Percentiles rank a stretch among this genome's conserved stretches.
These are phyloP conservation scores for Viola pubescens DNA, from an alignment of 441 rosid genomes.

Conservation along the genomic window DNA sequence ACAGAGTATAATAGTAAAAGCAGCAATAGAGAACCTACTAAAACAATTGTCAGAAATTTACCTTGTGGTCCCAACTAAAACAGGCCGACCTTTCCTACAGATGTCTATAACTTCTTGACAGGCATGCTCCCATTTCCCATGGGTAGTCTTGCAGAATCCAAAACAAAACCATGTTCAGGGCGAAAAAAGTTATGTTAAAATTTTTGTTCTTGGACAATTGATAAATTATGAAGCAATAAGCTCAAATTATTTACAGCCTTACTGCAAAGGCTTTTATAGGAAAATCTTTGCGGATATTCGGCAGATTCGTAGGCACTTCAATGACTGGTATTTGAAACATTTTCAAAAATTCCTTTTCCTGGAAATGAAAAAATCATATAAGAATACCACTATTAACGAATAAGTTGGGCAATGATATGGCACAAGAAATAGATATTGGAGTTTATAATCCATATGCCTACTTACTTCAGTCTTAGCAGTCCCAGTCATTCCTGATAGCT, in stretches of 20 bases:
- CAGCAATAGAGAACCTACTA: no score
- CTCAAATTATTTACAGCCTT: conserved; percentile 20
- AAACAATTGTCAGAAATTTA: conserved; percentile 17
- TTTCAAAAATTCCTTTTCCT: conserved; percentile 94
- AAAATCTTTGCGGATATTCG: conserved; percentile 83
- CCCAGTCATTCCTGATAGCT: conserved; percentile 98
- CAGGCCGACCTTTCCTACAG: conserved; percentile 92
- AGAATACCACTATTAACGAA: conserved; percentile 2
- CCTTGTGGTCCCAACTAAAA: conserved; percentile 98
- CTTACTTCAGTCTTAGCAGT: conserved; percentile 98
- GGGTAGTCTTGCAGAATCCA: conserved; percentile 55
- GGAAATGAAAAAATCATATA: conserved; percentile 20
- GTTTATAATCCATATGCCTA: conserved; percentile 4
- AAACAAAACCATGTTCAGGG: conserved; percentile 18
- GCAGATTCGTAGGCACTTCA: conserved; percentile 91
- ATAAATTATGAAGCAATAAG: conserved; percentile 5
- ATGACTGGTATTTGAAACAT: conserved; percentile 92
- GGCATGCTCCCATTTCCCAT: conserved; percentile 90
- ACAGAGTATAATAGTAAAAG: no score
- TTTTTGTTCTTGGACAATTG: background rate
- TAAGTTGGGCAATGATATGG: background rate
- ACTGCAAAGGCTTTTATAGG: conserved; percentile 97
- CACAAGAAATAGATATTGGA: background rate
- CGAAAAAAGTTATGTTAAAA: background rate
- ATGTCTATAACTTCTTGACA: conserved; percentile 85